phyloP scores from a whole-genome alignment of 140 eudicot genomes.

The Cichorium intybus region DNA sequence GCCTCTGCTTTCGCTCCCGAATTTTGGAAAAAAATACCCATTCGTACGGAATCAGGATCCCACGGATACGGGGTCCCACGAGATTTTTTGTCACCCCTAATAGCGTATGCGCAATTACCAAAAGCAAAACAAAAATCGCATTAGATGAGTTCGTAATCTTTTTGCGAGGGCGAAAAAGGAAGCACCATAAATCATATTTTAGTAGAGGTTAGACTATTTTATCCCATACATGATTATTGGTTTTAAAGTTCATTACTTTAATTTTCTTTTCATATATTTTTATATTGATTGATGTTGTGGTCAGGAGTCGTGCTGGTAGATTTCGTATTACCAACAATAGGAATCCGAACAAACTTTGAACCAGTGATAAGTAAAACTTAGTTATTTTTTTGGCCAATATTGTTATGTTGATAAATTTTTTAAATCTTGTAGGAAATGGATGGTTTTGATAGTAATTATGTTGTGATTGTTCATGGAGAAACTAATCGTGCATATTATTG shows the following conservation, averaged over 20 bases:
- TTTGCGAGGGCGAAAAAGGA: constrained; percentile 97
- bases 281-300: constrained; percentile 99
- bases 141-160: constrained; percentile 92
- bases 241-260: not conserved
- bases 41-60: too few relatives aligned
- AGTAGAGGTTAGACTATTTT: constrained; percentile 69
- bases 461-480: constrained; percentile 98
- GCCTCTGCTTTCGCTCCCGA: too few relatives aligned
- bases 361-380: constrained; percentile 32
- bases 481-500: constrained; percentile 93
- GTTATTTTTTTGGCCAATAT: not conserved
- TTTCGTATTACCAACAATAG: constrained; percentile 87
- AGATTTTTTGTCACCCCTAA: too few relatives aligned
- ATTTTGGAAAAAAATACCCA: too few relatives aligned
- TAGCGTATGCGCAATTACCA: too few relatives aligned
- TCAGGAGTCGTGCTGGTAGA: constrained; percentile 94
- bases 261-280: constrained; percentile 5
- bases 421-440: constrained; percentile 89
- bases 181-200: constrained; percentile 94
- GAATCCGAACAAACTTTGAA: constrained; percentile 95
- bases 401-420: constrained; percentile 11
- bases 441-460: constrained; percentile 97
- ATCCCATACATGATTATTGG: too few relatives aligned
- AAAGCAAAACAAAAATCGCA: too few relatives aligned
- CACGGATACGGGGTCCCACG: too few relatives aligned